Conservation (phyloP, 2,329 filamentous ascomycete genomes). For the Orbilia oligospora region DNA sequence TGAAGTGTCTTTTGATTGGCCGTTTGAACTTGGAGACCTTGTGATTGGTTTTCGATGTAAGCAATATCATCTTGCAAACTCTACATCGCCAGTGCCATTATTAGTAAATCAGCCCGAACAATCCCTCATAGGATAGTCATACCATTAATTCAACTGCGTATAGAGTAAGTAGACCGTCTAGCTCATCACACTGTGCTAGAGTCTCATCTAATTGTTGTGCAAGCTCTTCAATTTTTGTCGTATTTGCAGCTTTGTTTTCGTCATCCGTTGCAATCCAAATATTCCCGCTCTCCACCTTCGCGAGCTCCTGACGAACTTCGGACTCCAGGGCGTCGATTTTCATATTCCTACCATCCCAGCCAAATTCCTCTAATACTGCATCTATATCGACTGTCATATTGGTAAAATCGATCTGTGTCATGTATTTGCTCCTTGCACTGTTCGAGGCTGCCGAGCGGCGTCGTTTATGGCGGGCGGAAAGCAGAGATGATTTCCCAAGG, state of each 20-base stretch:
- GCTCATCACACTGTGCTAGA: slow-evolving; percentile 94
- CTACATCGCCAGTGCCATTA: slow-evolving; percentile 68
- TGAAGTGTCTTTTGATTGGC: slow-evolving; percentile 96
- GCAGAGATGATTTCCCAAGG: slow-evolving; percentile 44
- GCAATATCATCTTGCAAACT: slow-evolving; percentile 95
- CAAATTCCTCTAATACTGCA: slow-evolving; percentile 63
- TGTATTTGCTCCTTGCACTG: slow-evolving; percentile 51
- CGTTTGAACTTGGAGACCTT: slow-evolving; percentile 96
- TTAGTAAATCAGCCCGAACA: slow-evolving; percentile 62
- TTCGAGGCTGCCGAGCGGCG: slow-evolving; percentile 50
- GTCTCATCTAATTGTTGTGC: slow-evolving; percentile 87
- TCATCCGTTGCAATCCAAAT: slow-evolving; percentile 67
- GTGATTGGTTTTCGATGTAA: slow-evolving; percentile 96
- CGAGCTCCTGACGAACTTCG: slow-evolving; percentile 64
- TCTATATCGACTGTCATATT: slow-evolving; percentile 64
- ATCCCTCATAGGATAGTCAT: slow-evolving; percentile 67
- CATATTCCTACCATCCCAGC: slow-evolving; percentile 63
- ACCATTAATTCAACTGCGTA: slow-evolving; percentile 95
- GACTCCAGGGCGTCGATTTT: slow-evolving; percentile 63
- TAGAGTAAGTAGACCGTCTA: slow-evolving; percentile 92
- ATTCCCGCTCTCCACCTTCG: slow-evolving; percentile 64
- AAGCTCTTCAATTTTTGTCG: slow-evolving; percentile 89
- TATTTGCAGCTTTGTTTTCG: slow-evolving; percentile 71
- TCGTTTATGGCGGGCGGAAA: slow-evolving; percentile 51
- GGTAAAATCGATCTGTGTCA: slow-evolving; percentile 63